Base-by-base conservation (phyloP, 352 stramenopile genomes). In the Sclerospora graminicola region DNA sequence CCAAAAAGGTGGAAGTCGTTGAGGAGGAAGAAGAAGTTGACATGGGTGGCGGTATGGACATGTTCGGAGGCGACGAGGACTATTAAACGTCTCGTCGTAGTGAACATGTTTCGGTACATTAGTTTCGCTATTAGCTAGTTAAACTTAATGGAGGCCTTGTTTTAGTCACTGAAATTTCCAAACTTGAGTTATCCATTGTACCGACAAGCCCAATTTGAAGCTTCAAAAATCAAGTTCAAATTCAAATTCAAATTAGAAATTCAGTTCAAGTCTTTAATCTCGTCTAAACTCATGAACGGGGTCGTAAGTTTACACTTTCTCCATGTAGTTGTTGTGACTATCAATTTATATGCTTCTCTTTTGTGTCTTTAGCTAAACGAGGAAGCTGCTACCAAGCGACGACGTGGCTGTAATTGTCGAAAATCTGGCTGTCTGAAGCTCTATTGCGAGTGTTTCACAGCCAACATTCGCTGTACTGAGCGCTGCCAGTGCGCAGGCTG, bases 351-450 rank as follows among this genome's bases (percentile, higher is more conserved):
- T 51, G 2, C 40, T 48, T 46, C 19, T 57, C 43, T 64, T 21
- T 16, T 55, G 20, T 13, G n/a, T 53, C 32, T 20, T 1, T 23
- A 61, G 38, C 5, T 14, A 1, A n/a, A 52, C 4, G 8, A 45
- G 9, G 11, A 37, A 4, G 15, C 24, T 31, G 10, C 31, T 28
- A 10, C 13, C 32, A 49, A 34, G 23, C 59, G 55, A 32, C 70
- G 63, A 9, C 69, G 69, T 16, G 72, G 75, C 33, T 98, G 95
- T 63, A 97, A 95, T 48, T 98, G 93, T 66, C 97, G 97, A 66
- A 97, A 97, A 45, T 97, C 90, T 0, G 79, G 84, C 45, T 98
- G 95, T 57, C 79, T 98, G 13, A 98, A 98, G 66, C 72, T 98
- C 29, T 91, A 91, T 43, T 91, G 79, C 54, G 72, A 89, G 51